A percentile compares a stretch with the other conserved stretches of the same genome.
Evolutionary conservation across 345 rosid genomes (phyloP).

Genomic region (Clausena lansium): DNA sequence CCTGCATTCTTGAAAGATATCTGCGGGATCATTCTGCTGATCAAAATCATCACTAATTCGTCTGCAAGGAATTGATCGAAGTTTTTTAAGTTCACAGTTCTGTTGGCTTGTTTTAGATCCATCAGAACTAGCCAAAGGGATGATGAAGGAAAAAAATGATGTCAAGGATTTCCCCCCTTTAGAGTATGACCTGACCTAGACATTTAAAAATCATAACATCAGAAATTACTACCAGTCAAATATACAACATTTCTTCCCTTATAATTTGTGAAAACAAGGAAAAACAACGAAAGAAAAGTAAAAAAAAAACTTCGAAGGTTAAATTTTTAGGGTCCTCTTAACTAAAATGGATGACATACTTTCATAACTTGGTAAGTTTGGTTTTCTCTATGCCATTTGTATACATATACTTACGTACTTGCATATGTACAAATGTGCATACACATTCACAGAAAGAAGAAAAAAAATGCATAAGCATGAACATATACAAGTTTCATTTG

Average conservation of each 20-base stretch:
- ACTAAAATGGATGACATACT: not conserved
- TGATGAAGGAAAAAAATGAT: slow-evolving; percentile 47
- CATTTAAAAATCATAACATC: slow-evolving; percentile 33
- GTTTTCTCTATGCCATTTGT: not conserved
- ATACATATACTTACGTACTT: not conserved
- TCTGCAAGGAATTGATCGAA: slow-evolving; percentile 47
- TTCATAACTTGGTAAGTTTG: not conserved
- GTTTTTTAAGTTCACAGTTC: slow-evolving; percentile 31
- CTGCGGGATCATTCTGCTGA: slow-evolving; percentile 21
- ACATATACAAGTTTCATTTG: not conserved
- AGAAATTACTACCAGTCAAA: slow-evolving; percentile 8
- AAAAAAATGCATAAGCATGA: not conserved
- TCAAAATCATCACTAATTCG: slow-evolving; percentile 36
- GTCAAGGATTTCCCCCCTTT: slow-evolving; percentile 42
- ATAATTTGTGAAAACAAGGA: not conserved
- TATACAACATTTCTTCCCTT: not conserved
- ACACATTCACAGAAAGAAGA: not conserved
- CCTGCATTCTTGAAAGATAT: slow-evolving; percentile 28
- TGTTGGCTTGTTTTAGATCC: slow-evolving; percentile 40
- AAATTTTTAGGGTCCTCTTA: not conserved
- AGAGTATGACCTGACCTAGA: slow-evolving; percentile 58
- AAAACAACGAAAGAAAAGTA: not conserved
- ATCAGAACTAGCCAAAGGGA: slow-evolving; percentile 34
- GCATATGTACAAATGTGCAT: not conserved
- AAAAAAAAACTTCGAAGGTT: not conserved